Conservation (phyloP, 106 monocot genomes). For the Allium cepa region DNA sequence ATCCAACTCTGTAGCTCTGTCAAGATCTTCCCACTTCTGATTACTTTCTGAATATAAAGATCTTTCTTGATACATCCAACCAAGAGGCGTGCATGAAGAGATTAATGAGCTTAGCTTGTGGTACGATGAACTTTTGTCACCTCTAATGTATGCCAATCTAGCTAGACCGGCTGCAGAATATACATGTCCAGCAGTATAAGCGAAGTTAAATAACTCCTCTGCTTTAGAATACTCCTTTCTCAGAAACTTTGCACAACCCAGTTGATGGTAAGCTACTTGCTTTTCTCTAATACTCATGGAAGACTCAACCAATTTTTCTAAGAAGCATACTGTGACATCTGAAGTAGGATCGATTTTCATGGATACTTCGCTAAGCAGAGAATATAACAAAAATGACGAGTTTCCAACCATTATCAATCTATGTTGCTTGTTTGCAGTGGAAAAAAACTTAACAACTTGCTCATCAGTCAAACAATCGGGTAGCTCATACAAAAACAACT, state of each 20-base stretch:
- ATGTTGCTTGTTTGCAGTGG: conserved; percentile 35
- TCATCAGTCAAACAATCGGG: conserved; percentile 63
- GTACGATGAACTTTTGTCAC: conserved; percentile 44
- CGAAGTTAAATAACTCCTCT: conserved; percentile 40
- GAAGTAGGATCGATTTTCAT: conserved; percentile 67
- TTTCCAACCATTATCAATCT: conserved; percentile 47
- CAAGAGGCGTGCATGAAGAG: conserved; percentile 54
- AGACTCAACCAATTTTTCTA: conserved; percentile 70
- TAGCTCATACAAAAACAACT: conserved; percentile 69
- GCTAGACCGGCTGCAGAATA: conserved; percentile 72
- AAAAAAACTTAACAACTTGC: conserved; percentile 62
- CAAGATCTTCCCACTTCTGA: conserved; percentile 62
- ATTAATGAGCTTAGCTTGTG: conserved; percentile 72
- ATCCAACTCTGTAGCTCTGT: conserved; percentile 80
- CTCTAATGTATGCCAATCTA: conserved; percentile 49
- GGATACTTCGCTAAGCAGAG: conserved; percentile 78
- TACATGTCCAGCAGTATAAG: conserved; percentile 59
- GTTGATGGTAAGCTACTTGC: conserved; percentile 81
- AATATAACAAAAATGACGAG: conserved; percentile 80
- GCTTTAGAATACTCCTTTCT: conserved; percentile 85
- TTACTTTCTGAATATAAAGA: conserved; percentile 69
- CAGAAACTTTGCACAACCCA: conserved; percentile 78
- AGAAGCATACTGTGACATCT: conserved; percentile 44
- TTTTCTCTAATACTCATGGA: conserved; percentile 39
- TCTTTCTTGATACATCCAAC: conserved; percentile 97